Conservation (phyloP, 1,284 basidiomycete genomes). For the Chalciporus sp. region DNA sequence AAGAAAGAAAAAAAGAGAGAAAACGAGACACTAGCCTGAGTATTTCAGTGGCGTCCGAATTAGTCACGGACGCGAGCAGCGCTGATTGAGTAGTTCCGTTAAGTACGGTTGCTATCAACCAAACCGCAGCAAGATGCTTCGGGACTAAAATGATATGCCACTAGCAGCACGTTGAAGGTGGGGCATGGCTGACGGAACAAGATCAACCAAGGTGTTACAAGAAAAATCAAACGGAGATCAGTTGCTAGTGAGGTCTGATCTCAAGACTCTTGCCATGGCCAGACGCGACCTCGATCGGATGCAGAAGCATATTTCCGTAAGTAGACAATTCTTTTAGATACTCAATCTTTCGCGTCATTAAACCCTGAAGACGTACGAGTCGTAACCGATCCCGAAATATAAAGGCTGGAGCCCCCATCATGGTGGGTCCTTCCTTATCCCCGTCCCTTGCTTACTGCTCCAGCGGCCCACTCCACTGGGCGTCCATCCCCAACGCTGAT, state of each 20-base stretch:
- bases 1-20: background rate
- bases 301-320: background rate
- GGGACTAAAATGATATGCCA: background rate
- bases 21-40: too few species aligned
- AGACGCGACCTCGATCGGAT: too few species aligned
- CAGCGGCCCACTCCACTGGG: conserved; percentile 11
- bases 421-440: conserved; percentile 7
- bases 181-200: too few species aligned
- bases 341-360: conserved; percentile 1
- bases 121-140: background rate
- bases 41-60: background rate
- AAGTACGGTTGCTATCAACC: background rate
- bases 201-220: too few species aligned
- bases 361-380: conserved; percentile 21
- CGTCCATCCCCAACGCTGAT: conserved; percentile 3
- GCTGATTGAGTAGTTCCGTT: background rate
- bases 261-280: too few species aligned
- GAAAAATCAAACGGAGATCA: too few species aligned
- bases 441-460: conserved; percentile 3
- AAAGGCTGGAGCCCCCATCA: conserved; percentile 10
- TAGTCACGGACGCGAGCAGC: background rate
- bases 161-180: too few species aligned
- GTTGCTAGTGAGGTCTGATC: too few species aligned
- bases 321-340: background rate
- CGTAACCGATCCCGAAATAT: conserved; percentile 23